A percentile compares a stretch with the other conserved stretches of the same genome.
These are phyloP conservation scores for Russula griseocarnosa DNA, from an alignment of 768 basidiomycete species.

Conservation along the genomic window DNA sequence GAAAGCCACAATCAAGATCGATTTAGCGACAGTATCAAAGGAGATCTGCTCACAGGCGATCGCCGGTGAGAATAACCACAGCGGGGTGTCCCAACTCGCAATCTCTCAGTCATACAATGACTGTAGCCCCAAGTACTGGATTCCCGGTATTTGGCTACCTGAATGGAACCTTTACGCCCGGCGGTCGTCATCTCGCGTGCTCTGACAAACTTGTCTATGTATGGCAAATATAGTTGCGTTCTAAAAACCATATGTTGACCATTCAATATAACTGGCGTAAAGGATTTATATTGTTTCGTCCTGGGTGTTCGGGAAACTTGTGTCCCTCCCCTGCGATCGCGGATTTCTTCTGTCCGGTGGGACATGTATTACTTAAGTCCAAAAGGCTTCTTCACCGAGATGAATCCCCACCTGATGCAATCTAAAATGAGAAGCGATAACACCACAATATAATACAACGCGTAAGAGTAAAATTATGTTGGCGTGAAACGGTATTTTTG, in stretches of 20 bases:
- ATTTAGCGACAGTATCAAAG: constrained; percentile 1
- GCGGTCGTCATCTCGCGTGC: neutral
- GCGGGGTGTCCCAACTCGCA: constrained; percentile 6
- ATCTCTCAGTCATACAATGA: constrained; percentile 6
- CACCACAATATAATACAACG: neutral
- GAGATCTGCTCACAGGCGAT: constrained; percentile 4
- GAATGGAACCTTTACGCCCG: neutral
- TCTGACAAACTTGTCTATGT: neutral
- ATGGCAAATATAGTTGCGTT: neutral
- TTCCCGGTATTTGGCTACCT: constrained; percentile 17
- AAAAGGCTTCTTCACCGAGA: neutral
- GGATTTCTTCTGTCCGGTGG: neutral
- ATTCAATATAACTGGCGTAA: neutral
- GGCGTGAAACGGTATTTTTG: constrained; percentile 58
- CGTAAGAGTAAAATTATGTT: neutral
- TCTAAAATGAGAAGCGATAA: neutral
- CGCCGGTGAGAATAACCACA: constrained; percentile 1
- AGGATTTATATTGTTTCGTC: neutral
- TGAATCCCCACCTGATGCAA: neutral
- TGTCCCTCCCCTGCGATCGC: neutral
- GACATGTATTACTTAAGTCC: neutral
- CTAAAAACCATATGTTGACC: constrained; percentile 4
- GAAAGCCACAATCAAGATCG: constrained; percentile 3
- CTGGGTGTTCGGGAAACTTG: neutral
- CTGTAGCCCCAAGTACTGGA: neutral